These are phyloP conservation scores for Eimeria zaria DNA, from an alignment of 169 alveolate genomes.

Conservation along the genomic window DNA sequence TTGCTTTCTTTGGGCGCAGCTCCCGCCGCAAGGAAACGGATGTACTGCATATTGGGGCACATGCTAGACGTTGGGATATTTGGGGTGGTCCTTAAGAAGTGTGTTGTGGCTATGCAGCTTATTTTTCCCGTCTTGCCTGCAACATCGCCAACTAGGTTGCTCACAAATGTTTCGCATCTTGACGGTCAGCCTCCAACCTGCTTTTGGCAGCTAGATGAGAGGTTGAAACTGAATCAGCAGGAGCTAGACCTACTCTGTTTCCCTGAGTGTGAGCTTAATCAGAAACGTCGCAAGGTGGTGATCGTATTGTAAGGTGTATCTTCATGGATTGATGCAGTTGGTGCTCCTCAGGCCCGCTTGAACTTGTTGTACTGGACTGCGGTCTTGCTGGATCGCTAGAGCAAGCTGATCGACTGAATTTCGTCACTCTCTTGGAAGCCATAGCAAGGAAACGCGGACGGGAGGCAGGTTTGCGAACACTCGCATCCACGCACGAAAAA, in stretches of 20 bases:
- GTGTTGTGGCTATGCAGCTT: slow-evolving; percentile 51
- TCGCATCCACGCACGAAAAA: background rate
- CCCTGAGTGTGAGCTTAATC: background rate
- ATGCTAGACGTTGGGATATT: background rate
- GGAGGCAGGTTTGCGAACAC: slow-evolving; percentile 71
- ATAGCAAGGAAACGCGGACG: slow-evolving; percentile 60
- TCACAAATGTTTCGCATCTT: background rate
- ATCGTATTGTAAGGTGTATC: background rate
- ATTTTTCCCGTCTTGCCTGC: slow-evolving; percentile 59
- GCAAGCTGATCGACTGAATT: slow-evolving; percentile 67
- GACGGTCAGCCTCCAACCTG: slow-evolving; percentile 31
- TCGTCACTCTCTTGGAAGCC: slow-evolving; percentile 62
- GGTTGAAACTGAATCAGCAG: background rate
- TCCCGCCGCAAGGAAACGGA: background rate
- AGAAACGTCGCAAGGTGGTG: background rate
- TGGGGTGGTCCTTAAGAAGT: background rate
- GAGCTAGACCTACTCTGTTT: background rate
- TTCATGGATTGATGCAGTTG: background rate
- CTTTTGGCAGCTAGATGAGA: background rate
- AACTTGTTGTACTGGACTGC: slow-evolving; percentile 81
- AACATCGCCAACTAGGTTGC: background rate
- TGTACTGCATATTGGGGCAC: background rate
- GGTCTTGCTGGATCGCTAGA: slow-evolving; percentile 77
- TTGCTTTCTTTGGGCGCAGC: background rate
- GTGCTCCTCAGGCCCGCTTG: slow-evolving; percentile 37